Evolutionary conservation across 2,329 filamentous ascomycete genomes (phyloP).

Genomic region (Blumeriella jaapii): DNA sequence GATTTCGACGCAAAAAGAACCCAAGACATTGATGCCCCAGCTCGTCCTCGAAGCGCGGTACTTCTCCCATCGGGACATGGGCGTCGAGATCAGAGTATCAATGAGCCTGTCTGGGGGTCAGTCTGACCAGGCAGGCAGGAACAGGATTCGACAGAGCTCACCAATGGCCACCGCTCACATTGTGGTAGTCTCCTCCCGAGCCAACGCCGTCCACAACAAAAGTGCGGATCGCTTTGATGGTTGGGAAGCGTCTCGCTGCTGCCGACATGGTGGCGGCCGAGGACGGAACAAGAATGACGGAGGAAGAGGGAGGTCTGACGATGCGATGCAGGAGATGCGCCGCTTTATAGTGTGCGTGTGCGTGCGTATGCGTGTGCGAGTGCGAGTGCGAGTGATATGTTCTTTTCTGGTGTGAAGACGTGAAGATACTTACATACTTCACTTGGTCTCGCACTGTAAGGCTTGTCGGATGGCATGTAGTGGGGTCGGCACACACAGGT

Average conservation of each 20-base stretch:
- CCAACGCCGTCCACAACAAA: conserved; percentile 57
- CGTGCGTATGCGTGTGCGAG: too few species aligned
- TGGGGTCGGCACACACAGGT: too few species aligned
- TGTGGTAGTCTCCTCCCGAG: conserved; percentile 76
- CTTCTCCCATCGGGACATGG: conserved; percentile 79
- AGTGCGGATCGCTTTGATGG: conserved; percentile 63
- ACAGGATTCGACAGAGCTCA: too few species aligned
- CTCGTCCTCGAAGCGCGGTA: conserved; percentile 81
- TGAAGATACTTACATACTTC: too few species aligned
- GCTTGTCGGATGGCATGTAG: too few species aligned
- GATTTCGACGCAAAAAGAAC: conserved; percentile 84
- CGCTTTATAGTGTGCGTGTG: too few species aligned
- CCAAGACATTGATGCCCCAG: conserved; percentile 92
- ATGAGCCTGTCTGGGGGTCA: conserved; percentile 62
- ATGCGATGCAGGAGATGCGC: neutral
- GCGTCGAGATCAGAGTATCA: conserved; percentile 83
- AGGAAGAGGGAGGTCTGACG: neutral
- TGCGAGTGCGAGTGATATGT: too few species aligned
- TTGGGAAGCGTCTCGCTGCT: conserved; percentile 43
- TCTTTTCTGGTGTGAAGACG: too few species aligned
- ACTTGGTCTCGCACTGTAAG: too few species aligned
- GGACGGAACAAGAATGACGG: neutral
- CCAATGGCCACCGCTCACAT: conserved; percentile 67
- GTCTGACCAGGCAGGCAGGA: conserved; percentile 10
- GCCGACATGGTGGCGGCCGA: conserved; percentile 16